These are phyloP conservation scores for Hypsizygus ulmarius DNA, from an alignment of 1,284 basidiomycete species.

Conservation along the genomic window DNA sequence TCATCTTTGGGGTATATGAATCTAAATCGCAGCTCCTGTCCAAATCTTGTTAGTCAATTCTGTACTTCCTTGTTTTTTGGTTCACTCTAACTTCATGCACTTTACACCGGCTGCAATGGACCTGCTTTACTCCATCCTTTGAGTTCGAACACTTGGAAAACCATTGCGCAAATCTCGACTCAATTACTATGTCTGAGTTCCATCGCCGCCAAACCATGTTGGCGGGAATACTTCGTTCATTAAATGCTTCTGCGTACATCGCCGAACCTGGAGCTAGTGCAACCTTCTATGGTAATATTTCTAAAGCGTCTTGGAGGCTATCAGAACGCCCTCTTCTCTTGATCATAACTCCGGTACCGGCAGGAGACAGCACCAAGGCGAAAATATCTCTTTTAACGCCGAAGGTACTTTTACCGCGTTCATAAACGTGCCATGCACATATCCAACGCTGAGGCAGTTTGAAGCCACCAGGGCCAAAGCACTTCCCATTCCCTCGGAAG, in stretches of 20 bases:
- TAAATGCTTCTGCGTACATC: constrained; percentile 63
- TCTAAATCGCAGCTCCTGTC: too few species aligned
- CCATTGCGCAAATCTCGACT: constrained; percentile 50
- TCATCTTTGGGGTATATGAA: too few species aligned
- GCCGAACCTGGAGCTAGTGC: constrained; percentile 75
- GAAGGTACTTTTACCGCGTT: constrained; percentile 25
- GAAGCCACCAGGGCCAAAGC: constrained; percentile 69
- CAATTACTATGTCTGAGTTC: constrained; percentile 51
- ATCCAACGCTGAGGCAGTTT: constrained; percentile 38
- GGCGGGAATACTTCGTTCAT: constrained; percentile 44
- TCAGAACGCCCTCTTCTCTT: constrained; percentile 80
- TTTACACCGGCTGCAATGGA: background rate
- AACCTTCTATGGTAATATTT: constrained; percentile 71
- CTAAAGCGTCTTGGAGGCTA: constrained; percentile 58
- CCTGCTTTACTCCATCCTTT: background rate
- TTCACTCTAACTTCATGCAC: background rate
- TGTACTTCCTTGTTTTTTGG: background rate
- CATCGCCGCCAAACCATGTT: constrained; percentile 50
- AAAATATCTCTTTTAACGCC: constrained; percentile 69
- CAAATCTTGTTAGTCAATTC: too few species aligned
- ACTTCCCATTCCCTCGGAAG: constrained; percentile 48
- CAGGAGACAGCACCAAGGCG: constrained; percentile 31
- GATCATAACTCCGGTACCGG: constrained; percentile 49
- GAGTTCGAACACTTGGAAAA: constrained; percentile 8
- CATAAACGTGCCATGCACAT: too few species aligned